Percentiles rank a stretch among this genome's conserved stretches.
Conservation (phyloP, 768 basidiomycete genomes). For the Collybiopsis confluens region DNA sequence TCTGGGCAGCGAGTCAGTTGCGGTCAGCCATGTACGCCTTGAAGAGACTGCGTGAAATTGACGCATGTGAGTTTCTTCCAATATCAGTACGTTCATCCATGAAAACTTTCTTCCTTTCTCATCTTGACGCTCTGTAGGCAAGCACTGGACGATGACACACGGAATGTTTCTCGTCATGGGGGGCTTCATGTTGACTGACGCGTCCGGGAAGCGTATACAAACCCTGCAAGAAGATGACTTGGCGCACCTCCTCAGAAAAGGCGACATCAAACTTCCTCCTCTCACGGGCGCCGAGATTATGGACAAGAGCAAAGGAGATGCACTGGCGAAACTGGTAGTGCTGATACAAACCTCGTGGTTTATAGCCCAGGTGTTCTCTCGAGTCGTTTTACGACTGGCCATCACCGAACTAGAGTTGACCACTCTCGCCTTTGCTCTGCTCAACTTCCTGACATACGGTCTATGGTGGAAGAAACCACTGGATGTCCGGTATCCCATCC, state of each 20-base stretch:
- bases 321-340: not conserved
- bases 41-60: not conserved
- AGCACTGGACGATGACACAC: not conserved
- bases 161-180: slow-evolving; percentile 14
- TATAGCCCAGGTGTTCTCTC: slow-evolving; percentile 11
- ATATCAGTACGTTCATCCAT: too few species aligned
- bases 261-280: not conserved
- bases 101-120: too few species aligned
- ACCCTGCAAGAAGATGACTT: too few species aligned
- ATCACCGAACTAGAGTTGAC: slow-evolving; percentile 14
- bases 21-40: not conserved
- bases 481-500: slow-evolving; percentile 13
- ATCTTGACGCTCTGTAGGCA: not conserved
- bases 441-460: slow-evolving; percentile 23
- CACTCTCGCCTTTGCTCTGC: slow-evolving; percentile 12
- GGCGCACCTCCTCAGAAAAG: too few species aligned
- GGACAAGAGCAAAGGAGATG: slow-evolving; percentile 9
- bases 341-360: slow-evolving; percentile 13
- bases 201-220: not conserved
- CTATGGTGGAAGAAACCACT: slow-evolving; percentile 34
- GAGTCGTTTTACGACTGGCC: not conserved
- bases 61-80: not conserved
- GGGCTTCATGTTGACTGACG: slow-evolving; percentile 9
- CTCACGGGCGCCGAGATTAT: not conserved
- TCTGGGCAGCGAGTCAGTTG: slow-evolving; percentile 12